Conservation (phyloP, 305 asterid genomes). For the Galium porrigens region DNA sequence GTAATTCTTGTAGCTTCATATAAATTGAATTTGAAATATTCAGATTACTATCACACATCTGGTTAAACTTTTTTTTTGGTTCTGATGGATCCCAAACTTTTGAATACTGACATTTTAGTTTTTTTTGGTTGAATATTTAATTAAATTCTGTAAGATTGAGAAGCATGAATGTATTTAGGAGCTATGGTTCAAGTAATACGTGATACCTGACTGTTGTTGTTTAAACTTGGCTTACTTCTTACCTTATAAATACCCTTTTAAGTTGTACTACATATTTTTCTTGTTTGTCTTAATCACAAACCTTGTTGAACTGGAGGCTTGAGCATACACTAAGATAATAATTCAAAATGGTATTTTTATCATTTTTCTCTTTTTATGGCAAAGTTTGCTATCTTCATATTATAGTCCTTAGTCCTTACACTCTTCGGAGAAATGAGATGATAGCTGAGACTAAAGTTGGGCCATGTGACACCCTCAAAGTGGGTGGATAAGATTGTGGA, state of each 20-base stretch:
- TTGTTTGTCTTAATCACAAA: neutral
- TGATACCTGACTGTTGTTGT: neutral
- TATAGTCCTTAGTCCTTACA: neutral
- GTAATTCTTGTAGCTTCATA: neutral
- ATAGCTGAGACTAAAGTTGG: neutral
- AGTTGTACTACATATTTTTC: neutral
- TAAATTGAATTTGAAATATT: neutral
- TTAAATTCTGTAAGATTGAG: neutral
- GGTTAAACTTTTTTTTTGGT: neutral
- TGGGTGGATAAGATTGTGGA: neutral
- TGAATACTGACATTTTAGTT: no score
- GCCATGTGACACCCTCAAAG: neutral
- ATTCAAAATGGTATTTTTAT: neutral
- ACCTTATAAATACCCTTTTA: neutral
- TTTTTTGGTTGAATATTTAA: no score
- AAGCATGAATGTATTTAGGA: neutral
- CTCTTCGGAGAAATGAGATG: no score
- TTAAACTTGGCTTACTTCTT: neutral
- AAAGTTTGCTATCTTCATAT: neutral
- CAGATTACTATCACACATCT: neutral
- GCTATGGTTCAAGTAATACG: neutral
- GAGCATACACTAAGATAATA: neutral
- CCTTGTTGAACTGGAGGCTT: neutral
- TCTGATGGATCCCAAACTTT: no score
- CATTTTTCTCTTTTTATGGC: no score